Conservation (phyloP, 2,329 filamentous ascomycete genomes). For the Neofusicoccum sp. region DNA sequence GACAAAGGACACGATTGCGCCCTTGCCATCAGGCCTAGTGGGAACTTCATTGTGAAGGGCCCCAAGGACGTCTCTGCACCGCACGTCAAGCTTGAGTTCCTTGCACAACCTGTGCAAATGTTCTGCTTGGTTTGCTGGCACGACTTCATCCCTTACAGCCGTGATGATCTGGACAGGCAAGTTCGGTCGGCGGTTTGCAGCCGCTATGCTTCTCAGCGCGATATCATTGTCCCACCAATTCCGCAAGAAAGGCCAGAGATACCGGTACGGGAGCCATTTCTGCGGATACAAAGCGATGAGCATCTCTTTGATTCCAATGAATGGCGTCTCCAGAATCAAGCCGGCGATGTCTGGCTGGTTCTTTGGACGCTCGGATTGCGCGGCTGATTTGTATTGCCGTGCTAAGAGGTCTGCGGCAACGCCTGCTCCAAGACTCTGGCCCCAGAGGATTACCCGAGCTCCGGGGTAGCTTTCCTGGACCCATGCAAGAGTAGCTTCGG, state of each 20-base stretch:
- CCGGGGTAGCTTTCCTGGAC: conserved; percentile 49
- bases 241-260: conserved; percentile 73
- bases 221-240: conserved; percentile 57
- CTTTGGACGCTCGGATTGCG: background rate
- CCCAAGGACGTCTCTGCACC: conserved; percentile 44
- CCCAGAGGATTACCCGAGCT: conserved; percentile 67
- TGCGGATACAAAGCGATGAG: conserved; percentile 73
- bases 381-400: background rate
- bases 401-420: conserved; percentile 60
- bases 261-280: conserved; percentile 76
- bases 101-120: conserved; percentile 51
- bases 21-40: conserved; percentile 31
- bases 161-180: conserved; percentile 59
- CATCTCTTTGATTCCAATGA: conserved; percentile 71
- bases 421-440: conserved; percentile 75
- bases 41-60: conserved; percentile 56
- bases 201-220: conserved; percentile 45
- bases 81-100: conserved; percentile 38
- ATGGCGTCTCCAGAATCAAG: conserved; percentile 75
- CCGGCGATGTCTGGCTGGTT: conserved; percentile 38
- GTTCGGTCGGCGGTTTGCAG: conserved; percentile 15
- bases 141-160: conserved; percentile 59
- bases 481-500: conserved; percentile 66
- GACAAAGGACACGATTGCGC: conserved; percentile 4
- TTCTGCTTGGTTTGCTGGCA: conserved; percentile 59